These are phyloP conservation scores for Fusarium tjaetaba DNA, from an alignment of 2,329 filamentous ascomycete genomes.

Conservation along the genomic window DNA sequence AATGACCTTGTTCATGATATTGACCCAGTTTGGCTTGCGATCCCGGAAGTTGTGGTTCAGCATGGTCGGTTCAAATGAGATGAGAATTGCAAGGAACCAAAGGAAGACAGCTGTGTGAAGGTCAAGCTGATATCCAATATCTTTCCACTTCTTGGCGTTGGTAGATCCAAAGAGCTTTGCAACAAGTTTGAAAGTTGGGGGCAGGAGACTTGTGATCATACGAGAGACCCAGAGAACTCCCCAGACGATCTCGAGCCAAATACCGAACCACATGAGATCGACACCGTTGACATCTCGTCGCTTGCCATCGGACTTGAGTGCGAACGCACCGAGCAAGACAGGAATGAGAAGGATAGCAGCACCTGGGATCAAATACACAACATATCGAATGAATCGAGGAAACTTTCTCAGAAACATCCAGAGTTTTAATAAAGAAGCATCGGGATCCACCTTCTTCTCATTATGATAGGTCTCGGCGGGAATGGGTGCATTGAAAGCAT, in stretches of 20 bases:
- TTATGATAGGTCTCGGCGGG: constrained; percentile 38
- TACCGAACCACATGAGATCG: constrained; percentile 86
- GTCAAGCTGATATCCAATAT: constrained; percentile 86
- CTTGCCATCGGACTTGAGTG: constrained; percentile 47
- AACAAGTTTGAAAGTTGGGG: constrained; percentile 57
- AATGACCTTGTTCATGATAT: constrained; percentile 84
- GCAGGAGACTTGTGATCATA: constrained; percentile 63
- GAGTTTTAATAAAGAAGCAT: constrained; percentile 52
- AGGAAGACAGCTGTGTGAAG: constrained; percentile 87
- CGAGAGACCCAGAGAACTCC: constrained; percentile 84
- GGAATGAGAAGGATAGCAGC: constrained; percentile 58
- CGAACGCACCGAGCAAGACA: constrained; percentile 56
- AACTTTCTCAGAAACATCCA: constrained; percentile 60
- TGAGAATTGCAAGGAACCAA: constrained; percentile 87
- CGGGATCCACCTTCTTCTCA: constrained; percentile 46
- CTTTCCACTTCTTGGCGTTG: constrained; percentile 91
- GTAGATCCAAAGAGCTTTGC: constrained; percentile 82
- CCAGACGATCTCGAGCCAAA: constrained; percentile 96
- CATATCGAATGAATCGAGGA: constrained; percentile 60
- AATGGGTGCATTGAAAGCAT: constrained; percentile 56
- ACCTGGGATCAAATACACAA: constrained; percentile 59
- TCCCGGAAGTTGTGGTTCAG: constrained; percentile 58
- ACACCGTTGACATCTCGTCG: constrained; percentile 69
- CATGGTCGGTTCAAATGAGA: constrained; percentile 88
- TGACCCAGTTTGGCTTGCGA: constrained; percentile 73